Percentiles rank a stretch among this genome's conserved stretches.
Evolutionary conservation across 352 stramenopile genomes (phyloP).

Genomic region (Phytophthora constricta): DNA sequence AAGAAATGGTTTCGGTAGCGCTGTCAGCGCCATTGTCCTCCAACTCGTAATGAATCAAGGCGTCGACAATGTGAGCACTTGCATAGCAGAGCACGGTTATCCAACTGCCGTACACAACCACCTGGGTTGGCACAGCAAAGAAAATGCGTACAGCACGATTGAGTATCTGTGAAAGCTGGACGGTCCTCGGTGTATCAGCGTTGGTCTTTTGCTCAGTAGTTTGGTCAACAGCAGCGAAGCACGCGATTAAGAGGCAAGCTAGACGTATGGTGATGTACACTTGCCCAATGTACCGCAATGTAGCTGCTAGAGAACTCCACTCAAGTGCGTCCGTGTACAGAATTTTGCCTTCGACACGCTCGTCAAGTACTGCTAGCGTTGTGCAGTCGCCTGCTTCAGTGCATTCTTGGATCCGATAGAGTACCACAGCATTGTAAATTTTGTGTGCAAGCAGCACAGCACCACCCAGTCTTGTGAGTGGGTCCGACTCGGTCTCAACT

Average conservation of each 20-base stretch:
- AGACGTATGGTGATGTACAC: constrained; percentile 52
- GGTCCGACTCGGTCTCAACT: constrained; percentile 57
- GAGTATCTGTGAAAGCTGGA: not conserved
- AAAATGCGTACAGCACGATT: constrained; percentile 41
- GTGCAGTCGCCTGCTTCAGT: constrained; percentile 22
- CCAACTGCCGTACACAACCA: constrained; percentile 62
- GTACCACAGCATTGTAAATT: constrained; percentile 55
- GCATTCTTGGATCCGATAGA: constrained; percentile 53
- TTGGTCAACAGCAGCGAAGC: constrained; percentile 34
- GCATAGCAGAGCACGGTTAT: constrained; percentile 55
- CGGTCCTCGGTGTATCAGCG: not conserved
- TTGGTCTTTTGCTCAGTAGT: not conserved
- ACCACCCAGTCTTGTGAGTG: constrained; percentile 52
- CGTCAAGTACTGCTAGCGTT: constrained; percentile 44
- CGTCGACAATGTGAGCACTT: constrained; percentile 57
- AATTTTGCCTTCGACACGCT: constrained; percentile 55
- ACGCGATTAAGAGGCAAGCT: constrained; percentile 39
- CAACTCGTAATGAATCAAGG: constrained; percentile 57
- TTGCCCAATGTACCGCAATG: constrained; percentile 51
- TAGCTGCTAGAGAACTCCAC: constrained; percentile 55
- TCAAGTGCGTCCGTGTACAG: constrained; percentile 64
- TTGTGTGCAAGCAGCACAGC: constrained; percentile 60
- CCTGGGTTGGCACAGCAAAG: constrained; percentile 55
- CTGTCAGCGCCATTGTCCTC: constrained; percentile 49
- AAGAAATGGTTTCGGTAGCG: constrained; percentile 37